Evolutionary conservation across 768 basidiomycete genomes (phyloP).

Genomic region (Boletus edulis): DNA sequence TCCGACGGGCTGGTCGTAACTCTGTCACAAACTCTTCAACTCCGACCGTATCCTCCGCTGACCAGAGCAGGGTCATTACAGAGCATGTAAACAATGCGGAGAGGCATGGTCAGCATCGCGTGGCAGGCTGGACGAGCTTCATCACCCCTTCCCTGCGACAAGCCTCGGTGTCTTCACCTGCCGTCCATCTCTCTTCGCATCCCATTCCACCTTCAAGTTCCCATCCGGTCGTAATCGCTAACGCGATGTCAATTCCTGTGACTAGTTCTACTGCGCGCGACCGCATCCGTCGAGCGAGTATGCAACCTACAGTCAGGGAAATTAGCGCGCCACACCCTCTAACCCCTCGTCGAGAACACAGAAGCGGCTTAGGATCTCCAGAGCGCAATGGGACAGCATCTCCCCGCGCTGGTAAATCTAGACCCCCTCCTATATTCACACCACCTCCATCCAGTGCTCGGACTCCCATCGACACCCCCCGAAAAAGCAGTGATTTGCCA

Average conservation of each 20-base stretch:
- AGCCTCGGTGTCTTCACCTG: constrained; percentile 75
- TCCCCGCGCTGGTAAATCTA: constrained; percentile 31
- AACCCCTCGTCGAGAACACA: constrained; percentile 32
- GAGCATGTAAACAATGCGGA: constrained; percentile 38
- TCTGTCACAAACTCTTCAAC: constrained; percentile 39
- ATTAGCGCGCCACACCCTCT: constrained; percentile 42
- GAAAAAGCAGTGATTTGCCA: constrained; percentile 37
- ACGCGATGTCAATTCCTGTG: constrained; percentile 46
- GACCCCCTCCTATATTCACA: constrained; percentile 32
- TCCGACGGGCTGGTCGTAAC: constrained; percentile 44
- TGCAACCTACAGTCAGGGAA: constrained; percentile 34
- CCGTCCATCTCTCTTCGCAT: constrained; percentile 62
- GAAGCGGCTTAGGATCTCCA: constrained; percentile 20
- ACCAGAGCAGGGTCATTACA: constrained; percentile 20
- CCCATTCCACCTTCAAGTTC: constrained; percentile 53
- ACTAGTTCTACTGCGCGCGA: constrained; percentile 48
- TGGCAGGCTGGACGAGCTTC: constrained; percentile 57
- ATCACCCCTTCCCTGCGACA: constrained; percentile 63
- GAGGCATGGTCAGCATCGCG: constrained; percentile 39
- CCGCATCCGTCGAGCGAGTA: constrained; percentile 41
- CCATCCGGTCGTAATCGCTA: constrained; percentile 43
- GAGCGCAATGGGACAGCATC: constrained; percentile 31
- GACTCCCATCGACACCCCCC: constrained; percentile 36
- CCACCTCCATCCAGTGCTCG: constrained; percentile 25
- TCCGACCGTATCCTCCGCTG: constrained; percentile 35